These are phyloP conservation scores for Knufia petricola DNA, from an alignment of 2,329 filamentous ascomycete genomes.

Conservation along the genomic window DNA sequence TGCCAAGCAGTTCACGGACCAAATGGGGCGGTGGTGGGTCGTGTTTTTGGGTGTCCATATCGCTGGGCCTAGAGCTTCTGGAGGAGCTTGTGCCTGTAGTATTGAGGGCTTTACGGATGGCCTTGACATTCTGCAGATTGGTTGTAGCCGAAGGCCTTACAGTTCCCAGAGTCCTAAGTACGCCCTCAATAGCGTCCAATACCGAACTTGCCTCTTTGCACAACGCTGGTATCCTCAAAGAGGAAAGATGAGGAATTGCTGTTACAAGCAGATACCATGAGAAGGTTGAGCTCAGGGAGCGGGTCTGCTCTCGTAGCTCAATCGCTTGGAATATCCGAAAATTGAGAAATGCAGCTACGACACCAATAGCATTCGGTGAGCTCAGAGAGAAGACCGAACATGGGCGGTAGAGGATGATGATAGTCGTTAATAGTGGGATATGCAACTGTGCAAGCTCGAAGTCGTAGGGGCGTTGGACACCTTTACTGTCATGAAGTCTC, in stretches of 20 bases:
- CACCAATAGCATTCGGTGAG: constrained; percentile 7
- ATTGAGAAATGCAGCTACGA: constrained; percentile 11
- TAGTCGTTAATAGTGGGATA: constrained; percentile 13
- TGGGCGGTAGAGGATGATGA: constrained; percentile 13
- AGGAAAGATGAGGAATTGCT: constrained; percentile 14
- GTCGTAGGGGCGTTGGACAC: constrained; percentile 10
- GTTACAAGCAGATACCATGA: constrained; percentile 11
- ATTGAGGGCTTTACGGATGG: constrained; percentile 10
- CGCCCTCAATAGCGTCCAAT: constrained; percentile 10
- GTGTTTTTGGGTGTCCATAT: neutral
- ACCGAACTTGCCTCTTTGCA: constrained; percentile 2
- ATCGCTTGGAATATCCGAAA: constrained; percentile 15
- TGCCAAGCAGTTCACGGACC: constrained; percentile 6
- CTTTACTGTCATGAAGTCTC: constrained; percentile 6
- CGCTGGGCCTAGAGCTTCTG: neutral
- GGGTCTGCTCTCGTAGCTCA: constrained; percentile 12
- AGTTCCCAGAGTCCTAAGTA: constrained; percentile 8
- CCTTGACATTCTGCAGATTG: constrained; percentile 12
- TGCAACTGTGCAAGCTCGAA: constrained; percentile 13
- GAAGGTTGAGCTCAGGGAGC: constrained; percentile 10
- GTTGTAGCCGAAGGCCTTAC: constrained; percentile 11
- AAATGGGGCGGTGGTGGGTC: neutral
- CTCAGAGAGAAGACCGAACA: constrained; percentile 10
- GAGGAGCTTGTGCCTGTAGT: neutral
- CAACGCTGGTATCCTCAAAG: constrained; percentile 10